Evolutionary conservation across 345 rosid species (phyloP), one percentile per base, ranked within the genome.

Genomic region (Cochlearia excelsa): DNA sequence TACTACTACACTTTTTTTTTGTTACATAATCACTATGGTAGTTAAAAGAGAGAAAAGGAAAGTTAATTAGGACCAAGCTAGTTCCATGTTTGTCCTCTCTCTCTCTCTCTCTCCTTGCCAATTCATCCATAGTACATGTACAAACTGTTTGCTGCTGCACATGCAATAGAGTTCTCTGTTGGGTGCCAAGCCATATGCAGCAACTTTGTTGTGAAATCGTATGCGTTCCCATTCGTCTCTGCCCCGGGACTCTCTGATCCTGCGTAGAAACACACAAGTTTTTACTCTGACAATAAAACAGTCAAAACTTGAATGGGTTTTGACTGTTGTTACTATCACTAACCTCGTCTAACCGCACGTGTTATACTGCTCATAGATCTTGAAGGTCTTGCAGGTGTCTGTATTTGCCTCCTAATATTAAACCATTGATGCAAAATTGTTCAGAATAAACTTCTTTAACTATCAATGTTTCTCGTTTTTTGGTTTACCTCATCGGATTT

Each of bases 101-200:
- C 52, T 48, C 52, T 48, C 30, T 33, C 51, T 62, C 31, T 51
- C 60, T 33, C 55, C 23, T 16, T 16, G 23, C 23, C 61, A n/a
- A 59, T 66, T 79, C 78, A 93, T 54, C 96, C 97, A 74, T 81
- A 93, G 76, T 93, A 93, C 99, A 93, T 87, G 85, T 93, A 93
- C 87, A 93, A 76, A 84, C 99, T 93, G 84, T 93, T 93, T 71
- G 97, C 92, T 61, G 99, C 99, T 43, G 99, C 99, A 78, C 99
- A 93, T 70, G 99, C 99, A 37, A 90, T 84, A 9, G 99, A 82
- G 67, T 90, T 90, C 74, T 93, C 97, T 0, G 85, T 75, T 9
- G 99, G 99, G 70, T 93, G 99, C 99, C 99, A 93, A 6, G 97
- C 96, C 67, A 94, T 77, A 78, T 94, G 99, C 63, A 90, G 92